Base-by-base conservation (phyloP, 768 basidiomycete genomes). In the Mycena olivaceomarginata region DNA sequence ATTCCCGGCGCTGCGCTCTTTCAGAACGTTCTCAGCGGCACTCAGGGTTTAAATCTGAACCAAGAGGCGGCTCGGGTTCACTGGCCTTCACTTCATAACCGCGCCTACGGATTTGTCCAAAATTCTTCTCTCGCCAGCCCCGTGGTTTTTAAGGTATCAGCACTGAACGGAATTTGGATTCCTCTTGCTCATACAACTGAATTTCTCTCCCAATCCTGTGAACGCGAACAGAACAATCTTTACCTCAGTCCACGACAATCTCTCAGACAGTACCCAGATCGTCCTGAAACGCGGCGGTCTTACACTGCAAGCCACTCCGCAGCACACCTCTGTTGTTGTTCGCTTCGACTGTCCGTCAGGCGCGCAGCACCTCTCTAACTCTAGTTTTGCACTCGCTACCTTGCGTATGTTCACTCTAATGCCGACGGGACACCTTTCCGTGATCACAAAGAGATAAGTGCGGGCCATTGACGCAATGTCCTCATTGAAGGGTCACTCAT, bases 391-490 rank as follows among this genome's bases (percentile, higher is more conserved):
- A 20, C 5, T 51, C 46, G 39, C 51, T 31, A 40, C 25, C 40
- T 37, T 57, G 40, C 53, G 16, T 74, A 74, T 16, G 59, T 67
- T 68, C 73, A 53, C 73, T 74, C 67, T 74, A 74, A 68, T 74
- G 67, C 73, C 73, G 73, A 62, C 73, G 73, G 73, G 40, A 68
- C 66, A 56, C 60, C 57, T 66, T 59, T 72, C 25, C 20, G 56
- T 71, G 70, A 67, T 73, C 18, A 53, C 31, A 10, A 51, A 56
- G n/a, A n/a, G 20, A 51, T 48, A 43, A 25, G 37, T 22, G 12
- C 57, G 40, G 51, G 43, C 22, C 20, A 40, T 37, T 60, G 56
- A 73, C 43, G 25, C n/a, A n/a, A n/a, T n/a, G n/a, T n/a, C n/a
- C n/a, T 53, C n/a, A 12, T 51, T 40, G 51, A 46, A 66, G 43